Base-by-base conservation (phyloP, 2,329 filamentous ascomycete species). In the Tolypocladium ophioglossoides region DNA sequence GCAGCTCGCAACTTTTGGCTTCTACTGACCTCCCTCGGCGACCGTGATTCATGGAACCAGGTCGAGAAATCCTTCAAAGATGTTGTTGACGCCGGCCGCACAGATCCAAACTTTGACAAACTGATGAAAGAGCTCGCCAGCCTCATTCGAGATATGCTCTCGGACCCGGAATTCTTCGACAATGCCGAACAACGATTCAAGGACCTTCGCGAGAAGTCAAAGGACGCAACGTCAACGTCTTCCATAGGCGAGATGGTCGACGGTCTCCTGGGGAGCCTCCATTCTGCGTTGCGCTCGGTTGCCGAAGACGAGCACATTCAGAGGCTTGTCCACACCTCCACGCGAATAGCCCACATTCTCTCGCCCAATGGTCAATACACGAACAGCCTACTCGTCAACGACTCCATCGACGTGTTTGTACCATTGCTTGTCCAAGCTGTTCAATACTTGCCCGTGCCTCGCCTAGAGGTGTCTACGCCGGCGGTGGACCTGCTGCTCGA, bases 401-500 rank as follows among this genome's bases (percentile, higher is more conserved):
- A 97, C 66, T 74, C 83, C 3, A 78, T 90, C 60, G 86, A 92
- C 56, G 83, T 92, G 14, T 91, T 96, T 65, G 76, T 94, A 6
- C 92, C 92, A 0, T 73, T 90, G 14, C 64, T 91, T 4, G 80
- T 96, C 55, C 79, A 89, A 59, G 82, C 83, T 2, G 78, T 97
- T 35, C 91, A 96, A 66, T 91, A 90, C 69, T 74, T 97, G 4
- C 92, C 92, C 0, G 94, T 97, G 52, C 91, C 91, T 0, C 85
- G 92, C 5, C 71, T 96, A n/a, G 92, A 96, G 68, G 76, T 96
- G 6, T 87, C 89, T 0, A 87, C 86, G 4, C 91, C 91, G 0
- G 84, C 88, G 37, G 77, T 95, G 53, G 91, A 96, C 62, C 79
- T 97, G 6, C 74, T 97, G 1, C 74, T 97, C 2, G 92, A 97